Conservation (phyloP, 2,329 filamentous ascomycete genomes). For the Pseudogymnoascus sp. region DNA sequence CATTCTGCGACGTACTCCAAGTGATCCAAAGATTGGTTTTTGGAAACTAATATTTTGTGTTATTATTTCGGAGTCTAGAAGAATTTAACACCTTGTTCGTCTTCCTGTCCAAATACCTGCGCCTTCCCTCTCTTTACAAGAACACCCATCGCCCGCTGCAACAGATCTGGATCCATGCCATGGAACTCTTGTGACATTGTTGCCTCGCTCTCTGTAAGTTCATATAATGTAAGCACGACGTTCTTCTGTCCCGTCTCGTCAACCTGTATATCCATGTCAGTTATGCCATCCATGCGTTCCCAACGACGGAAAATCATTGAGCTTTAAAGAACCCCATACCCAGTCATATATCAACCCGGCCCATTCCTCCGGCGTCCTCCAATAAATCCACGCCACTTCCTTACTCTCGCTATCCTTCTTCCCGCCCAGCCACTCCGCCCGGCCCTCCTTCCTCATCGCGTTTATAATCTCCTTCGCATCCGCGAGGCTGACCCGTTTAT, state of each 20-base stretch:
- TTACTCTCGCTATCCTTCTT: constrained; percentile 33
- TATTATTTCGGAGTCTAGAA: constrained; percentile 47
- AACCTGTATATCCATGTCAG: constrained; percentile 33
- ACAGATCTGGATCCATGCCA: constrained; percentile 76
- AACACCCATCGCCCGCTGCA: constrained; percentile 70
- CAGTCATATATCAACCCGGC: constrained; percentile 69
- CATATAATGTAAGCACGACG: constrained; percentile 84
- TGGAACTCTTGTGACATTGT: constrained; percentile 70
- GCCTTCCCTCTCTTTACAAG: constrained; percentile 87
- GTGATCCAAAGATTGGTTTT: background rate
- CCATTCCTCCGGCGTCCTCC: constrained; percentile 87
- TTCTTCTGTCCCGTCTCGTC: constrained; percentile 86
- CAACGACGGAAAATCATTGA: background rate
- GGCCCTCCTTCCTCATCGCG: constrained; percentile 51
- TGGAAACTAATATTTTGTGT: background rate
- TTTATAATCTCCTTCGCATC: constrained; percentile 53
- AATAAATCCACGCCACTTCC: constrained; percentile 68
- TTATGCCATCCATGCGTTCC: background rate
- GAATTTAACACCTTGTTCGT: constrained; percentile 91
- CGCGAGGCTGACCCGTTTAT: constrained; percentile 41
- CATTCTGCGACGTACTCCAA: background rate
- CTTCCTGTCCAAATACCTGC: constrained; percentile 85
- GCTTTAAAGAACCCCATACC: constrained; percentile 35
- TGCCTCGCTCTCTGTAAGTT: constrained; percentile 80
- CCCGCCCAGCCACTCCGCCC: constrained; percentile 57